Evolutionary conservation across 306 rosid species (phyloP).

Genomic region (Inga oerstediana): DNA sequence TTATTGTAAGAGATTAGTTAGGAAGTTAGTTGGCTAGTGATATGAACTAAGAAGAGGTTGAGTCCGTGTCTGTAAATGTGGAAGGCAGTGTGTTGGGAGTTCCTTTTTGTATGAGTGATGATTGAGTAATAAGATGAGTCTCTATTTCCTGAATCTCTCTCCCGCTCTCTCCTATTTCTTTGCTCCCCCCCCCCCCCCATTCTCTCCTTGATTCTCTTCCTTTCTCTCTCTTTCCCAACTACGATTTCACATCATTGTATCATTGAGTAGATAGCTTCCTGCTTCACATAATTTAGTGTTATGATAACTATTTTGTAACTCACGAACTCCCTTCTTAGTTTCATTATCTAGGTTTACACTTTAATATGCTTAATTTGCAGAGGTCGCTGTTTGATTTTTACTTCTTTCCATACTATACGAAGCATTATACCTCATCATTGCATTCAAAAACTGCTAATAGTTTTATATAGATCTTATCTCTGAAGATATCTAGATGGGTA

Average conservation of each 20-base stretch:
- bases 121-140: not conserved
- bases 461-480: not conserved
- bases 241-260: not conserved
- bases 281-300: not conserved
- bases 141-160: not conserved
- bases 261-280: not conserved
- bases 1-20: not conserved
- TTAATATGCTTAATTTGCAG: not conserved
- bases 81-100: not conserved
- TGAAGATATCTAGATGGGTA: not conserved
- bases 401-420: not conserved
- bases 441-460: not conserved
- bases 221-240: too few relatives aligned
- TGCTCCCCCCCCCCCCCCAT: too few relatives aligned
- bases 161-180: not conserved
- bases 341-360: not conserved
- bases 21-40: not conserved
- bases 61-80: not conserved
- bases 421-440: not conserved
- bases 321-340: not conserved
- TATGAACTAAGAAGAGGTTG: not conserved
- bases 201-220: not conserved
- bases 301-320: not conserved
- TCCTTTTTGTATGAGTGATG: not conserved
- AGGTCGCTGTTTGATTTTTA: constrained; percentile 1